These are phyloP conservation scores for Plantago coronopus DNA, from an alignment of 305 asterid species.

Conservation along the genomic window DNA sequence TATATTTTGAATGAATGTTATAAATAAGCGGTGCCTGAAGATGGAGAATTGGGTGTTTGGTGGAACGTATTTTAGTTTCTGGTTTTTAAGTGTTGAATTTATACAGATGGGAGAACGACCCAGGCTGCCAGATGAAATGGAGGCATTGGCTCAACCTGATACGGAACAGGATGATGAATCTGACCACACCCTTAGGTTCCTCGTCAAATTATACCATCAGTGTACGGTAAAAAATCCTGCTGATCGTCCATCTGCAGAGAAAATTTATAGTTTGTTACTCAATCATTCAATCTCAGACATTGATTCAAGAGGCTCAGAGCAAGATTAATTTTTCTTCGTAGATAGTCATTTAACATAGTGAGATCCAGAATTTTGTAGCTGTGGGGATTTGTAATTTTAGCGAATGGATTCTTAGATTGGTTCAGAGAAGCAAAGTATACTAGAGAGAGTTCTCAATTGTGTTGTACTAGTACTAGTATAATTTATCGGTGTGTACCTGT, in stretches of 20 bases:
- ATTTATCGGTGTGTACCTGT: too few species aligned
- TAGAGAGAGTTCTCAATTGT: too few species aligned
- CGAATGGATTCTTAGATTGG: too few species aligned
- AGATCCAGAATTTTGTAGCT: conserved; percentile 40
- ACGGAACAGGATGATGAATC: conserved; percentile 34
- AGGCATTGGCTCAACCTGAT: conserved; percentile 37
- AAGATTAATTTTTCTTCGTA: conserved; percentile 24
- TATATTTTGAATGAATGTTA: too few species aligned
- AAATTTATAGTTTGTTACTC: conserved; percentile 43
- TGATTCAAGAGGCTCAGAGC: conserved; percentile 32
- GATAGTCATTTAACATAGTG: conserved; percentile 7
- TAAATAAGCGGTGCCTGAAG: too few species aligned
- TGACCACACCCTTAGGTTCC: conserved; percentile 36
- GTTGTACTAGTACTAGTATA: too few species aligned
- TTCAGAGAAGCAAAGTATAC: too few species aligned
- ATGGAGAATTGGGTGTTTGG: not conserved
- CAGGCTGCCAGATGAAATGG: conserved; percentile 45
- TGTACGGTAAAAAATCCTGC: conserved; percentile 67
- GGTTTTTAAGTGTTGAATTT: not conserved
- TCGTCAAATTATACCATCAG: conserved; percentile 44
- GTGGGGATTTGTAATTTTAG: conserved; percentile 20
- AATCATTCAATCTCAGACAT: conserved; percentile 30
- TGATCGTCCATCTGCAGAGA: conserved; percentile 67
- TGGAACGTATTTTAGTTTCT: not conserved
- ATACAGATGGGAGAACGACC: conserved; percentile 58